Evolutionary conservation across 1,284 basidiomycete genomes (phyloP).

Genomic region (Athelia sp.): DNA sequence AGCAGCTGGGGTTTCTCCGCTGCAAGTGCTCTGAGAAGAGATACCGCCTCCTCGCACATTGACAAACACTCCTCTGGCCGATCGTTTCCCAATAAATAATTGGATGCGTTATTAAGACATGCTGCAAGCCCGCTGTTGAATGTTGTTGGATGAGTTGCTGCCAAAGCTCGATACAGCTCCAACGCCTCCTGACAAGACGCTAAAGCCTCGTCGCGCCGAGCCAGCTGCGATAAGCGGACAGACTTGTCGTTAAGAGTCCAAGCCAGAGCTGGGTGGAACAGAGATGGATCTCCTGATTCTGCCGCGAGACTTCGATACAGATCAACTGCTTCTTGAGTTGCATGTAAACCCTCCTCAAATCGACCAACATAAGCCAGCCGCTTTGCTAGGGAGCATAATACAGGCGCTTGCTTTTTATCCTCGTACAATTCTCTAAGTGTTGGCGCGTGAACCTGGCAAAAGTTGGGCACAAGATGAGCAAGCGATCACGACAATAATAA

Average conservation of each 20-base stretch:
- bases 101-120: constrained; percentile 3
- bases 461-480: too few relatives aligned
- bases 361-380: too few relatives aligned
- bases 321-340: too few relatives aligned
- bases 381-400: too few relatives aligned
- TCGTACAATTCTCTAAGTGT: too few relatives aligned
- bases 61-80: constrained; percentile 3
- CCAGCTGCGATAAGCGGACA: neutral
- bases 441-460: too few relatives aligned
- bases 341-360: too few relatives aligned
- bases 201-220: neutral
- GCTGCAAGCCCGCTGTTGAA: constrained; percentile 1
- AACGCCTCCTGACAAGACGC: neutral
- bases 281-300: too few relatives aligned
- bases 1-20: neutral
- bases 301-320: too few relatives aligned
- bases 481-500: too few relatives aligned
- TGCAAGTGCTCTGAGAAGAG: neutral
- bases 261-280: neutral
- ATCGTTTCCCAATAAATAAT: neutral
- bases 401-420: too few relatives aligned
- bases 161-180: constrained; percentile 1
- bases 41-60: neutral
- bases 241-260: neutral
- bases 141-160: neutral